Evolutionary conservation across 2,329 filamentous ascomycete genomes (phyloP), one percentile per base, ranked within the genome.

Genomic region (Rutstroemia sp.): DNA sequence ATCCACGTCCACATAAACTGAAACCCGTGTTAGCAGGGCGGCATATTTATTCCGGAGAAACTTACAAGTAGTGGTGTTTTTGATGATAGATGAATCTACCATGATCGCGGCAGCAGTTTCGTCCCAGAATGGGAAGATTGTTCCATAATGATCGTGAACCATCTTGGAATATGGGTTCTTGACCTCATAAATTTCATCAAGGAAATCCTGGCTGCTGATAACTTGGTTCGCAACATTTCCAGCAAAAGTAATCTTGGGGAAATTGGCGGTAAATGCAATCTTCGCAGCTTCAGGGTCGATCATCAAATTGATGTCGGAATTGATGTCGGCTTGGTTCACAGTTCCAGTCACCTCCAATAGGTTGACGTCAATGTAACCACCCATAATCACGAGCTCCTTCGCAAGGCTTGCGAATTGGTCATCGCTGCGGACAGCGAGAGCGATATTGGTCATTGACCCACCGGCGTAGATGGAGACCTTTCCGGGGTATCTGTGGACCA

Each of bases 281-380:
- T 78, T 77, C 17, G 75, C 68, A 2, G 72, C 74, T 64, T 79
- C 76, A 1, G 76, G 76, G 52, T 79, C 76, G 42, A 77, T 73
- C 69, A 77, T 78, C 2, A 78, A 64, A 64, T 78, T 80, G 63
- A 78, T 76, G 59, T 75, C 65, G 9, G 61, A 67, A 51, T 65
- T 65, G 38, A 67, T 56, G 57, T 68, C 64, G 10, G 65, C 65
- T 57, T 68, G 61, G 34, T 61, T 45, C 8, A 65, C 34, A 30
- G 60, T 63, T 4, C 68, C 67, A 0, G 64, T 68, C 4, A 64
- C 67, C 61, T 68, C 58, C 41, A 71, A 61, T 46, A 75, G 64
- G 23, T 71, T 74, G 5, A 70, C 66, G 62, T 79, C 76, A 21
- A 78, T 62, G 61, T 76, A 78, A 2, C 76, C 75, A 53, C 77